Evolutionary conservation across 2,329 filamentous ascomycete species (phyloP).

Genomic region (Pezicula radicicola): DNA sequence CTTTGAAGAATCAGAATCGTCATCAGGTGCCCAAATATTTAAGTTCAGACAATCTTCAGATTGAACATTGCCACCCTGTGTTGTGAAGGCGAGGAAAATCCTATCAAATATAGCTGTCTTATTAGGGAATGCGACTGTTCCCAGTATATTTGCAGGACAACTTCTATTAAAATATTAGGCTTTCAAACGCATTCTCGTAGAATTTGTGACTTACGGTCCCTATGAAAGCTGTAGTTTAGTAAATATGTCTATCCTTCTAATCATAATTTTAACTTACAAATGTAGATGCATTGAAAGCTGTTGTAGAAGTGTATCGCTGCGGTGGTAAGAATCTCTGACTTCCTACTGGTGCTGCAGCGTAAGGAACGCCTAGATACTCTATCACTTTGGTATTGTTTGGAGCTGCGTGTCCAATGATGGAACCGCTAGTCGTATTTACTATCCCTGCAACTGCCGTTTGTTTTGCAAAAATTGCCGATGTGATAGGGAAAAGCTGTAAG

Average conservation of each 20-base stretch:
- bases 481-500: background rate
- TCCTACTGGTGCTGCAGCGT: slow-evolving; percentile 4
- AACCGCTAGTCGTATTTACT: slow-evolving; percentile 5
- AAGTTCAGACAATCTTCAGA: slow-evolving; percentile 30
- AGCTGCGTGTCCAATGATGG: slow-evolving; percentile 2
- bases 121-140: slow-evolving; percentile 7
- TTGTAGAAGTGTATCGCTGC: background rate
- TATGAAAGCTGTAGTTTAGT: background rate
- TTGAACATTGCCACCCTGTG: slow-evolving; percentile 6
- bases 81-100: slow-evolving; percentile 6
- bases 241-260: background rate
- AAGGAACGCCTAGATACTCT: slow-evolving; percentile 8
- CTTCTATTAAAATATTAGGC: background rate
- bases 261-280: background rate
- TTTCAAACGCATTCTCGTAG: background rate
- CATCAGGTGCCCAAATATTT: slow-evolving; percentile 26
- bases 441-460: background rate
- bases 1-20: background rate
- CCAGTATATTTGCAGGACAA: slow-evolving; percentile 4
- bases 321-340: slow-evolving; percentile 4
- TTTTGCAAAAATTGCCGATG: background rate
- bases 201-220: background rate
- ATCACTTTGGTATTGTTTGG: slow-evolving; percentile 2
- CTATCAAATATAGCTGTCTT: slow-evolving; percentile 8
- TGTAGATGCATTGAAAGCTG: slow-evolving; percentile 1